Conservation (phyloP, 371 early-diverging fungal genomes). For the Lichtheimia hyalospora region DNA sequence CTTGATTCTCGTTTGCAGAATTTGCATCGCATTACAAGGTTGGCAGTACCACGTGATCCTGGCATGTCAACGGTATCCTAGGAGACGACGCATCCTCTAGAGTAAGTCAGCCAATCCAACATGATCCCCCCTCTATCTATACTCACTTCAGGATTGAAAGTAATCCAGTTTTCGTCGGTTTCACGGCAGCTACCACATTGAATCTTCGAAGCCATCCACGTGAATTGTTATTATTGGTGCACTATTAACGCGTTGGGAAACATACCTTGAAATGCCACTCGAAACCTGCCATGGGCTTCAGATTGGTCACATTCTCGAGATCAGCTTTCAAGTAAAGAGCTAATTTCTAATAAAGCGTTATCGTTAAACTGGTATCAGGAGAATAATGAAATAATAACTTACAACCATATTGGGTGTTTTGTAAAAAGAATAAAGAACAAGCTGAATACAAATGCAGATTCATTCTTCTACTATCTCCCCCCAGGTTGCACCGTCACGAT, state of each 20-base stretch:
- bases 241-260: background rate
- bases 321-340: slow-evolving; percentile 76
- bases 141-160: slow-evolving; percentile 55
- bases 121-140: background rate
- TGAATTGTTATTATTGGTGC: background rate
- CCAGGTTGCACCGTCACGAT: too few relatives aligned
- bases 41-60: slow-evolving; percentile 77
- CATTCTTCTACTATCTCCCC: too few relatives aligned
- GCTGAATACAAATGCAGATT: too few relatives aligned
- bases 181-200: slow-evolving; percentile 86
- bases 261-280: slow-evolving; percentile 79
- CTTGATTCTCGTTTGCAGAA: slow-evolving; percentile 84
- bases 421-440: too few relatives aligned
- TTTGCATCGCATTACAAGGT: slow-evolving; percentile 92
- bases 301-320: slow-evolving; percentile 79
- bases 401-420: too few relatives aligned
- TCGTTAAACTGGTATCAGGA: too few relatives aligned
- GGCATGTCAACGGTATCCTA: slow-evolving; percentile 43
- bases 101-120: background rate
- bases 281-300: slow-evolving; percentile 61
- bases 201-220: slow-evolving; percentile 39
- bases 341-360: slow-evolving; percentile 31
- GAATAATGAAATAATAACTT: too few relatives aligned
- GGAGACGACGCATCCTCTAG: background rate
- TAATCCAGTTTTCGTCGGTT: slow-evolving; percentile 70